phyloP scores from a whole-genome alignment of 2,329 filamentous ascomycete genomes.

The Xylariales sp. region DNA sequence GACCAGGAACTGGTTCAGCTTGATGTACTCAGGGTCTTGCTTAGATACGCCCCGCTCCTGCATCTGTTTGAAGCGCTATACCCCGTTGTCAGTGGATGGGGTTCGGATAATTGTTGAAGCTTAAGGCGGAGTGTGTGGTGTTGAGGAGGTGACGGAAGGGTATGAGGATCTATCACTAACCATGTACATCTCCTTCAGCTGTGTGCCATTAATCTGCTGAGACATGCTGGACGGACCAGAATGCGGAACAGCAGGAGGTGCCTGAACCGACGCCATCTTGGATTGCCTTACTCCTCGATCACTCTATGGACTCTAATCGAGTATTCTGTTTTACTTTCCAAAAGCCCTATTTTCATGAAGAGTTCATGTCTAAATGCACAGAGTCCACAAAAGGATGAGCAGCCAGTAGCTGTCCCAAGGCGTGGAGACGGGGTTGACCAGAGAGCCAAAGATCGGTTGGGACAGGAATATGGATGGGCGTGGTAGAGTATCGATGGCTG shows the following conservation, averaged over 20 bases:
- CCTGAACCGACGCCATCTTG: constrained; percentile 77
- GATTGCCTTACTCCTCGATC: neutral
- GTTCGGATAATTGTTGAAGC: too few relatives aligned
- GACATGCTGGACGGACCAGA: constrained; percentile 56
- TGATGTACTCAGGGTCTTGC: constrained; percentile 82
- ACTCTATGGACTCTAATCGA: neutral
- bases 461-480: too few relatives aligned
- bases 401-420: too few relatives aligned
- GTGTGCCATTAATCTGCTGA: constrained; percentile 66
- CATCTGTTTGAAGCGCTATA: constrained; percentile 83
- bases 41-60: constrained; percentile 76
- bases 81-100: constrained; percentile 4
- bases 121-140: neutral
- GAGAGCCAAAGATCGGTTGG: too few relatives aligned
- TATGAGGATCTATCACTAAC: constrained; percentile 41
- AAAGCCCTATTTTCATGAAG: constrained; percentile 9
- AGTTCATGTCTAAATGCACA: constrained; percentile 10
- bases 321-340: constrained; percentile 3
- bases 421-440: too few relatives aligned
- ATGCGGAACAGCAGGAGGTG: constrained; percentile 63
- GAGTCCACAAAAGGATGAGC: too few relatives aligned
- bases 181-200: constrained; percentile 69
- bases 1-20: constrained; percentile 69
- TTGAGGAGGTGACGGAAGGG: too few relatives aligned
- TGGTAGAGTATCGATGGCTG: too few relatives aligned